Conservation (phyloP, 2,329 filamentous ascomycete genomes). For the Pseudogymnoascus sp. region DNA sequence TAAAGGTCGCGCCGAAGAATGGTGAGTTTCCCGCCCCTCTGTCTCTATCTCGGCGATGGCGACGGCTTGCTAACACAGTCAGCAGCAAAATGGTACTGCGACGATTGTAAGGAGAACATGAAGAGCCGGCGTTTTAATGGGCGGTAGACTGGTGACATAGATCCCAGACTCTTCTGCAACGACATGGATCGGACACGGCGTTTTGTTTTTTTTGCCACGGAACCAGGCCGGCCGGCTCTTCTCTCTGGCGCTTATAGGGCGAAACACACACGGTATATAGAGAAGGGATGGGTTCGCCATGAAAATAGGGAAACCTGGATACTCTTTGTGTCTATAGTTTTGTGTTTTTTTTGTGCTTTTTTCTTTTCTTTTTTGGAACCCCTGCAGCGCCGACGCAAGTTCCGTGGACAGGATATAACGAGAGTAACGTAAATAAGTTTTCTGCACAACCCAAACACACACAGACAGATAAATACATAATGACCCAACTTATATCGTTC, state of each 20-base stretch:
- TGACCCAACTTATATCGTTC: background rate
- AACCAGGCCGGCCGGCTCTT: constrained; percentile 5
- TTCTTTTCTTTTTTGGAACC: background rate
- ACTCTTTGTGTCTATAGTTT: background rate
- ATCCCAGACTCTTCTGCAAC: background rate
- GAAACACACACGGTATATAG: constrained; percentile 4
- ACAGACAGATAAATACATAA: constrained; percentile 7
- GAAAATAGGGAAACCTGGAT: constrained; percentile 7
- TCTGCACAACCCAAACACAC: background rate
- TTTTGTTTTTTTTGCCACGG: background rate
- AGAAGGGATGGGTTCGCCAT: background rate
- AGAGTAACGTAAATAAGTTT: constrained; percentile 7
- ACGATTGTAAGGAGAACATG: constrained; percentile 25
- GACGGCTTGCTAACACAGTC: background rate
- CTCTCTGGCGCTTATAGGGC: constrained; percentile 4
- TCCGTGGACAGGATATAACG: constrained; percentile 1
- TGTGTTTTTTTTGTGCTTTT: background rate
- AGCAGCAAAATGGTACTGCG: constrained; percentile 27
- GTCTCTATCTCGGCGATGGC: background rate
- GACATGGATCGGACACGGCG: background rate
- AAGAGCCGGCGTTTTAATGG: constrained; percentile 23
- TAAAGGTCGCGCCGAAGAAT: constrained; percentile 65
- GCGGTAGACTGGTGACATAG: constrained; percentile 10
- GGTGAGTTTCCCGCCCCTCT: constrained; percentile 19
- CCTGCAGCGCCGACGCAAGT: background rate